Evolutionary conservation across 2,329 filamentous ascomycete species (phyloP).

Genomic region (Pseudocercospora pini-densiflorae): DNA sequence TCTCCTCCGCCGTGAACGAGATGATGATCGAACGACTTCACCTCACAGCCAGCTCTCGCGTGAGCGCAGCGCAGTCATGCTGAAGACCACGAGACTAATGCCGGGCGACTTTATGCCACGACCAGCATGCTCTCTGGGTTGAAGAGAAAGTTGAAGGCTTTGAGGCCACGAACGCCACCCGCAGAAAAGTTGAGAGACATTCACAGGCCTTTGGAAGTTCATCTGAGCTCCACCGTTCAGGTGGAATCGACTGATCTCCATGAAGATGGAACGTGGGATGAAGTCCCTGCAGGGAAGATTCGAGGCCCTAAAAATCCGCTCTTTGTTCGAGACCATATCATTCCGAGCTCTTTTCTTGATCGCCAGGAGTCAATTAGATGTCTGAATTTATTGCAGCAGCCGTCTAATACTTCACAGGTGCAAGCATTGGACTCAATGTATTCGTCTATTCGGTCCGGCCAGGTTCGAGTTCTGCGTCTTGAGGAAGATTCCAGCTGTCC

Average conservation of each 20-base stretch:
- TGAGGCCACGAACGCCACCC: neutral
- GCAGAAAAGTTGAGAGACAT: neutral
- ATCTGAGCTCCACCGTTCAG: neutral
- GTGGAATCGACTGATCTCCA: neutral
- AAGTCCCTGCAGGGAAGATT: neutral
- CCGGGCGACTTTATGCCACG: neutral
- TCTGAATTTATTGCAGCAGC: neutral
- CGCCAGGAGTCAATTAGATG: neutral
- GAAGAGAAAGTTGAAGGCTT: neutral
- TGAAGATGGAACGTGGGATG: neutral
- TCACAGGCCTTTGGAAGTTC: neutral
- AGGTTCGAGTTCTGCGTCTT: neutral
- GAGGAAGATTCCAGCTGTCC: neutral
- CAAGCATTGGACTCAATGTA: neutral
- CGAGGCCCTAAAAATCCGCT: neutral
- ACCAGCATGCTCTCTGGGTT: neutral
- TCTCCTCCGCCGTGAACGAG: too few species aligned
- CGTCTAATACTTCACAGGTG: neutral
- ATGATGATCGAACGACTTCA: too few species aligned
- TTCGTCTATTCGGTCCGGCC: neutral
- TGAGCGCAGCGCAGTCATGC: too few species aligned
- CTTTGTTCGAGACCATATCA: neutral
- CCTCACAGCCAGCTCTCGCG: too few species aligned
- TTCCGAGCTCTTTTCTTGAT: neutral
- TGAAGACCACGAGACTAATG: too few species aligned